These are phyloP conservation scores for Yarrowia bubula DNA, from an alignment of 805 yeast species.

Conservation along the genomic window DNA sequence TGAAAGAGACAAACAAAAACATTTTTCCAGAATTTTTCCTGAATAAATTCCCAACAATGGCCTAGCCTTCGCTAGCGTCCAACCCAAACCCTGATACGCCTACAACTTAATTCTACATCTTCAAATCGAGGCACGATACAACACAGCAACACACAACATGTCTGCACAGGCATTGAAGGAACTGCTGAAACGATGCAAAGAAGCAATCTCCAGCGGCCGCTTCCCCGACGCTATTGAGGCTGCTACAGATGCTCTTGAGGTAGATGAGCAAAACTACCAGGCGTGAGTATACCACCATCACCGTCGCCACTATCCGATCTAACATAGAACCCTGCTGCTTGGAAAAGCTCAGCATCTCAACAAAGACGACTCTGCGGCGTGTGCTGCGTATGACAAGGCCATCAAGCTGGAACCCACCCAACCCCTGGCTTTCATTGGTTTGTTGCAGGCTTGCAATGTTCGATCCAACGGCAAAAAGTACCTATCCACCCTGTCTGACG, in stretches of 20 bases:
- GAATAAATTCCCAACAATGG: too few species aligned
- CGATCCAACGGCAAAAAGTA: constrained; percentile 30
- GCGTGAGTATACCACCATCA: constrained; percentile 49
- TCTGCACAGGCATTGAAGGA: constrained; percentile 21
- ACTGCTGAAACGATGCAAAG: constrained; percentile 12
- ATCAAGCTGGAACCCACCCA: constrained; percentile 46
- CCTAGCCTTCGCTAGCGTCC: too few species aligned
- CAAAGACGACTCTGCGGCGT: constrained; percentile 47
- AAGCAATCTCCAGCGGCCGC: constrained; percentile 2
- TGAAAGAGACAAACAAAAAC: too few species aligned
- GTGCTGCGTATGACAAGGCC: constrained; percentile 47
- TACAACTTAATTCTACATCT: background rate
- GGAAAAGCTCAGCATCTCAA: constrained; percentile 63
- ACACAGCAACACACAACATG: background rate
- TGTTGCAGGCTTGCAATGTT: constrained; percentile 40
- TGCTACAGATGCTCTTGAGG: constrained; percentile 53
- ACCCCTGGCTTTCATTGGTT: constrained; percentile 79
- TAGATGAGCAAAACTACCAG: constrained; percentile 57
- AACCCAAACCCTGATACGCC: constrained; percentile 13
- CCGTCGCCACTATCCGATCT: background rate
- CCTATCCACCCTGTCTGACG: constrained; percentile 31
- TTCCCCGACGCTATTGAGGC: constrained; percentile 48
- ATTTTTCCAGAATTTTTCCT: too few species aligned
- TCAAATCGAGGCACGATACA: background rate
- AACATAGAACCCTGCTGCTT: constrained; percentile 44